Base-by-base conservation (phyloP, 1,284 basidiomycete genomes). In the Taiwanofungus camphoratus region DNA sequence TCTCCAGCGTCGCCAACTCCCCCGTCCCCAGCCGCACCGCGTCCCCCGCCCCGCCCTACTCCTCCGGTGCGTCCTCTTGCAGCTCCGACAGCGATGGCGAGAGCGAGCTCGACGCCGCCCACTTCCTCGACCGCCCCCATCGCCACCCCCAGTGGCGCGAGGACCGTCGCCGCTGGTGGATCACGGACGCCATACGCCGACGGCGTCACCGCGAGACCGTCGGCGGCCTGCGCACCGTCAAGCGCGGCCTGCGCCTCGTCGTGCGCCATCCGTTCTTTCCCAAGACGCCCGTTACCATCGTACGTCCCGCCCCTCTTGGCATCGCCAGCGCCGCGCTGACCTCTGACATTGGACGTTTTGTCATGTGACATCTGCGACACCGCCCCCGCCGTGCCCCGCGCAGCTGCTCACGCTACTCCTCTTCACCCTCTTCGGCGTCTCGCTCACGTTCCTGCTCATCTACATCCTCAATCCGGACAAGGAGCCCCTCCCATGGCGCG, bases 381-480 rank as follows among this genome's bases (percentile, higher is more conserved):
- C n/a, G n/a, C n/a, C n/a, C n/a, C n/a, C n/a, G n/a, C n/a, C 8
- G 23, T 9, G 12, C 19, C 29, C 19, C 11, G 26, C 22, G 5
- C 54, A 89, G 87, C 72, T 88, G 52, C 71, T 88, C 42, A 76
- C 84, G 16, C 71, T 88, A 51, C 76, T 87, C 48, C 65, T 87
- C 42, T 73, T 88, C 55, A 77, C 80, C 43, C 70, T 85, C 44
- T 81, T 93, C 56, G 79, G 81, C 46, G 77, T 90, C 49, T 82
- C 81, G 52, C 73, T 88, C 52, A 86, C 89, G 45, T 77, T 91
- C 46, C 71, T 89, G 42, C 76, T 97, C 62, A 93, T 92, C 60
- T 87, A 95, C 64, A 78, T 94, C 50, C 79, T 97, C 58, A 94
- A 97, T 61, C 92, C 93, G 35, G 95, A 99, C 74, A 97, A 97